Conservation (phyloP, 768 basidiomycete species). For the Mycena haematopus region DNA sequence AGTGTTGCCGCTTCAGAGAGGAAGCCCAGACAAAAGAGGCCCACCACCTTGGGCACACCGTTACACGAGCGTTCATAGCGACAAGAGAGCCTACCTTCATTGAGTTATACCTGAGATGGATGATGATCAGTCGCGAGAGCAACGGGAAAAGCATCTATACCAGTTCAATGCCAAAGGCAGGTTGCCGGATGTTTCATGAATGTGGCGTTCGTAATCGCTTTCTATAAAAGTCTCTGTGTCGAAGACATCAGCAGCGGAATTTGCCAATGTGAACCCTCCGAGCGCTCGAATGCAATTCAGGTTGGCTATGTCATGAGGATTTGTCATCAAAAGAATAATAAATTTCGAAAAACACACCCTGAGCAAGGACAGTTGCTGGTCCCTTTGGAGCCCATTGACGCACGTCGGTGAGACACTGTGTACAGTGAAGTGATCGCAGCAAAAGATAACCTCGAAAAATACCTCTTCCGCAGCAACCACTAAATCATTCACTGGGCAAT, state of each 20-base stretch:
- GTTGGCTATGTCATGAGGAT: conserved; percentile 30
- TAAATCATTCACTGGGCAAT: conserved; percentile 59
- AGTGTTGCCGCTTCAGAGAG: conserved; percentile 62
- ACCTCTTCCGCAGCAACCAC: conserved; percentile 69
- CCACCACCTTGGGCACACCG: conserved; percentile 54
- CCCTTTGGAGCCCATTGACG: conserved; percentile 60
- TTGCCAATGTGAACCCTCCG: conserved; percentile 61
- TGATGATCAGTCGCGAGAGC: not conserved
- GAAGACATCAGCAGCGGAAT: conserved; percentile 58
- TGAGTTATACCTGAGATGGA: conserved; percentile 59
- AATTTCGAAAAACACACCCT: conserved; percentile 48
- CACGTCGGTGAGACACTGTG: conserved; percentile 62
- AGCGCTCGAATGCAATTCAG: conserved; percentile 70
- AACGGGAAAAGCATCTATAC: conserved; percentile 41
- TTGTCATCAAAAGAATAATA: not conserved
- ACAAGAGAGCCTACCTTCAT: conserved; percentile 54
- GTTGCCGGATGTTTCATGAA: conserved; percentile 54
- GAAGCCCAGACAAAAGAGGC: conserved; percentile 67
- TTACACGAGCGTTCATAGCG: not conserved
- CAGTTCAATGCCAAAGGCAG: conserved; percentile 62
- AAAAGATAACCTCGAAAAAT: conserved; percentile 12
- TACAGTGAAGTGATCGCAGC: conserved; percentile 5
- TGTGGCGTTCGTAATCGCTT: conserved; percentile 53
- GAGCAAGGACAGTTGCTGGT: conserved; percentile 59
- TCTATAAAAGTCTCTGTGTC: conserved; percentile 68